These are phyloP conservation scores for Cercophora samala DNA, from an alignment of 495 filamentous ascomycete genomes.

Conservation along the genomic window DNA sequence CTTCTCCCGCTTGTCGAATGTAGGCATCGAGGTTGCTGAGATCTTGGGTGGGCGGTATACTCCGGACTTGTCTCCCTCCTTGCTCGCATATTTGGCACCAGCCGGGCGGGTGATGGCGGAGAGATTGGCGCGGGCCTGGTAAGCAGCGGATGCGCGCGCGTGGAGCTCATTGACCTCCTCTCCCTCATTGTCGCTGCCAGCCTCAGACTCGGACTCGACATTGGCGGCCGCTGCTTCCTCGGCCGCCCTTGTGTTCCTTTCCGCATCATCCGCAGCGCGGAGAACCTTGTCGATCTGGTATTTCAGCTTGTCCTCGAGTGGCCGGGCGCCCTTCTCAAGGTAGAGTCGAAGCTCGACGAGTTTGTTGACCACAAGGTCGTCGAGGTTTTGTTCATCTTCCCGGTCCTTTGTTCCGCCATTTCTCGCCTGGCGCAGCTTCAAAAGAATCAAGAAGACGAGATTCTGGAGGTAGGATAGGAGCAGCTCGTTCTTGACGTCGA, in stretches of 20 bases:
- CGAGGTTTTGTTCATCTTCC: slow-evolving; percentile 36
- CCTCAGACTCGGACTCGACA: slow-evolving; percentile 36
- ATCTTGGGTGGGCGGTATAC: slow-evolving; percentile 85
- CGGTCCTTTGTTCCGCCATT: slow-evolving; percentile 31
- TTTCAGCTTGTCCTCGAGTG: slow-evolving; percentile 78
- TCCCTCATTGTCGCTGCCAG: slow-evolving; percentile 38
- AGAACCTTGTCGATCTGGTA: slow-evolving; percentile 91
- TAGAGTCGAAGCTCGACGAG: slow-evolving; percentile 82
- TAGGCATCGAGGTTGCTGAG: slow-evolving; percentile 67
- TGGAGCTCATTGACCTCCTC: slow-evolving; percentile 36
- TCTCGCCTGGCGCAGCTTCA: slow-evolving; percentile 67
- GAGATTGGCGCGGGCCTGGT: slow-evolving; percentile 62
- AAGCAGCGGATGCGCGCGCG: slow-evolving; percentile 50
- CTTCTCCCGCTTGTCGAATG: slow-evolving; percentile 55
- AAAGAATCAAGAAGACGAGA: slow-evolving; percentile 79
- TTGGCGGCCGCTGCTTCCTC: slow-evolving; percentile 35
- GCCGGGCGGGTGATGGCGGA: slow-evolving; percentile 45
- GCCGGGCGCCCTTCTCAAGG: slow-evolving; percentile 84
- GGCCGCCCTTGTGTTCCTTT: slow-evolving; percentile 35
- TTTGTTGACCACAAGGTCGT: slow-evolving; percentile 65
- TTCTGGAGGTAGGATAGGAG: slow-evolving; percentile 95
- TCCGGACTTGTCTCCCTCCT: slow-evolving; percentile 46
- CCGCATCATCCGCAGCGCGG: slow-evolving; percentile 75
- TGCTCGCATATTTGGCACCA: slow-evolving; percentile 41
- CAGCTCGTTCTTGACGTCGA: slow-evolving; percentile 92